Percentiles rank a stretch among this genome's conserved stretches.
Conservation (phyloP, 2,329 filamentous ascomycete species). For the Raffaelea arxii region DNA sequence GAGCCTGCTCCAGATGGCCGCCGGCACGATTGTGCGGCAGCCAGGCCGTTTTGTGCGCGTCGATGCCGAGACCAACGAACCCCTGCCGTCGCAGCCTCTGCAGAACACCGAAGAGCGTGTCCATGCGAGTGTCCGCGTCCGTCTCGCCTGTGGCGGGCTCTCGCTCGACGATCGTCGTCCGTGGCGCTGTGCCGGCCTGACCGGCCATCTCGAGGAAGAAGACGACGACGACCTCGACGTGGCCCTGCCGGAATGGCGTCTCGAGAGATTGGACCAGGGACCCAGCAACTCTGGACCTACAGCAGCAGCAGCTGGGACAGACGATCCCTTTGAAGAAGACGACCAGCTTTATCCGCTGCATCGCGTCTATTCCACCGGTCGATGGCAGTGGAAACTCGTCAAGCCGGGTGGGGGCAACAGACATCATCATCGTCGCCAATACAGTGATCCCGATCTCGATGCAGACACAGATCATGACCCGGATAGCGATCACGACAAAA, state of each 20-base stretch:
- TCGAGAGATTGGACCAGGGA: conserved; percentile 15
- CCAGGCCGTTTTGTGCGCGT: conserved; percentile 27
- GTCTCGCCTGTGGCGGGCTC: conserved; percentile 19
- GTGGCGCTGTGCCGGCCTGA: conserved; percentile 19
- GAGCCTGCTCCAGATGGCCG: conserved; percentile 16
- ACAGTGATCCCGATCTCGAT: conserved; percentile 4
- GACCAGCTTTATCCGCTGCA: conserved; percentile 16
- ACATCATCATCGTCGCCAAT: conserved; percentile 6
- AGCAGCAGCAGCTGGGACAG: conserved; percentile 1
- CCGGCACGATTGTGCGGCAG: conserved; percentile 18
- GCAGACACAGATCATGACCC: conserved; percentile 1
- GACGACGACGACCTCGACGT: conserved; percentile 3
- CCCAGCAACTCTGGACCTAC: background rate
- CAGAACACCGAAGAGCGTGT: conserved; percentile 27
- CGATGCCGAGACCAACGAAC: conserved; percentile 24
- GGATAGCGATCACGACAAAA: background rate
- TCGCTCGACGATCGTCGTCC: conserved; percentile 23
- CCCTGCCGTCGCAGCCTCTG: conserved; percentile 24
- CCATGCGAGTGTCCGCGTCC: conserved; percentile 19
- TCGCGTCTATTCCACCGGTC: conserved; percentile 16
- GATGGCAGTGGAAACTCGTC: conserved; percentile 21
- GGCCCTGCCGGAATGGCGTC: conserved; percentile 15
- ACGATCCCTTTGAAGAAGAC: conserved; percentile 4
- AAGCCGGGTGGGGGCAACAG: background rate
- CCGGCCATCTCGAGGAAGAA: conserved; percentile 2